phyloP scores from a whole-genome alignment of 1,284 basidiomycete genomes.

The Limonomyces culmigenus region DNA sequence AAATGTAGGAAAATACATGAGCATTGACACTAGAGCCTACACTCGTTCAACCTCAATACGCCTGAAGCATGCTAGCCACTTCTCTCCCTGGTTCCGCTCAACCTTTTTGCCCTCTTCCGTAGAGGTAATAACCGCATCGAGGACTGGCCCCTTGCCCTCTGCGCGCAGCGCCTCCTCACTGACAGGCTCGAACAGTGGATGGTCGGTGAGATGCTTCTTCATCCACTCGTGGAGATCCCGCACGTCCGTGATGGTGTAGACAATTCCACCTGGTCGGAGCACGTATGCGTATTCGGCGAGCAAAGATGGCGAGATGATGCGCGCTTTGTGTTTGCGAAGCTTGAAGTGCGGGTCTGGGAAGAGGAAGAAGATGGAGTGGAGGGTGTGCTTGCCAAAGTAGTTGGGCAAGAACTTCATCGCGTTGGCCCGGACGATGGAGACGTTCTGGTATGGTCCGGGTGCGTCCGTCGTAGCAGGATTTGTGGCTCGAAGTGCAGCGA shows the following conservation, averaged over 20 bases:
- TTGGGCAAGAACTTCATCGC: conserved; percentile 99
- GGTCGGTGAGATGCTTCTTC: conserved; percentile 70
- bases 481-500: conserved; percentile 63
- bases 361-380: conserved; percentile 91
- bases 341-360: conserved; percentile 99
- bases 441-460: conserved; percentile 59
- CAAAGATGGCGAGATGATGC: conserved; percentile 91
- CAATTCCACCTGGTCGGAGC: conserved; percentile 77
- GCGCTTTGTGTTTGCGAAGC: conserved; percentile 92
- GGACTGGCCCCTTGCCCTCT: conserved; percentile 54
- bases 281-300: conserved; percentile 92
- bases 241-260: conserved; percentile 98
- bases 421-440: conserved; percentile 90
- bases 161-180: conserved; percentile 58
- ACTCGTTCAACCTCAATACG: conserved; percentile 27
- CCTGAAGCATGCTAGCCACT: conserved; percentile 77
- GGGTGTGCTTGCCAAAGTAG: conserved; percentile 83
- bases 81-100: conserved; percentile 78
- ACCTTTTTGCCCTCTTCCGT: conserved; percentile 98
- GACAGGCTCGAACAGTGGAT: conserved; percentile 77
- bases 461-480: conserved; percentile 20
- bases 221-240: conserved; percentile 93
- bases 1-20: conserved; percentile 5
- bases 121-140: conserved; percentile 68
- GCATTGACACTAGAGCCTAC: conserved; percentile 3